phyloP scores from a whole-genome alignment of 1,284 basidiomycete species.

The Lentinula novae-zelandiae region DNA sequence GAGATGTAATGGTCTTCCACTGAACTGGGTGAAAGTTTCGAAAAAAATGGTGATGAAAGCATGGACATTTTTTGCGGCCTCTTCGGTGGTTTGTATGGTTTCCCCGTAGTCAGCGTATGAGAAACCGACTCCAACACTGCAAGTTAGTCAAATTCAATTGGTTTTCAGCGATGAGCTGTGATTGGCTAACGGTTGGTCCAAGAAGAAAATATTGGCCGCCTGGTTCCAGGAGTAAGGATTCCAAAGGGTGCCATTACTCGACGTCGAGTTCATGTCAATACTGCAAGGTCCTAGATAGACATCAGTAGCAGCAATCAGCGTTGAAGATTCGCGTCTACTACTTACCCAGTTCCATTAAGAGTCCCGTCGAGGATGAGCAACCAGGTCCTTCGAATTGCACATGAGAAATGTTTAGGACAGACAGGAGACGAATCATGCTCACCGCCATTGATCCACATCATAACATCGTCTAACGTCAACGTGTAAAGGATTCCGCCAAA shows the following conservation, averaged over 20 bases:
- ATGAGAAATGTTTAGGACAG: conserved; percentile 14
- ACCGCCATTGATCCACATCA: conserved; percentile 75
- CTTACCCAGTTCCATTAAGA: conserved; percentile 65
- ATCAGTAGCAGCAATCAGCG: background rate
- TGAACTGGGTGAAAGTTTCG: conserved; percentile 67
- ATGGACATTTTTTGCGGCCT: conserved; percentile 67
- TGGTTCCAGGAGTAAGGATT: conserved; percentile 71
- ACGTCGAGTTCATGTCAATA: conserved; percentile 47
- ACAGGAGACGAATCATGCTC: background rate
- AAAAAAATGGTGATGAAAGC: conserved; percentile 77
- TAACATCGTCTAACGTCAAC: conserved; percentile 47
- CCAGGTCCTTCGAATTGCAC: conserved; percentile 45
- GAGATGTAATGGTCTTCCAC: conserved; percentile 62
- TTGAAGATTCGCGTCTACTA: conserved; percentile 17
- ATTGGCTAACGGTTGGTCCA: conserved; percentile 63
- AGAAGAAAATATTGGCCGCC: conserved; percentile 67
- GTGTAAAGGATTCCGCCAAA: background rate
- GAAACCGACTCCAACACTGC: conserved; percentile 43
- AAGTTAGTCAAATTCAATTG: background rate
- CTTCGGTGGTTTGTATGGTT: conserved; percentile 60
- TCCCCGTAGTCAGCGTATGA: conserved; percentile 51
- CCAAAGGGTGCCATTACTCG: conserved; percentile 49
- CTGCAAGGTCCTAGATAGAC: conserved; percentile 46
- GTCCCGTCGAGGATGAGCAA: conserved; percentile 58
- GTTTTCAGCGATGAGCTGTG: background rate